Base-by-base conservation (phyloP, 352 stramenopile species). In the Globisporangium spiculum region DNA sequence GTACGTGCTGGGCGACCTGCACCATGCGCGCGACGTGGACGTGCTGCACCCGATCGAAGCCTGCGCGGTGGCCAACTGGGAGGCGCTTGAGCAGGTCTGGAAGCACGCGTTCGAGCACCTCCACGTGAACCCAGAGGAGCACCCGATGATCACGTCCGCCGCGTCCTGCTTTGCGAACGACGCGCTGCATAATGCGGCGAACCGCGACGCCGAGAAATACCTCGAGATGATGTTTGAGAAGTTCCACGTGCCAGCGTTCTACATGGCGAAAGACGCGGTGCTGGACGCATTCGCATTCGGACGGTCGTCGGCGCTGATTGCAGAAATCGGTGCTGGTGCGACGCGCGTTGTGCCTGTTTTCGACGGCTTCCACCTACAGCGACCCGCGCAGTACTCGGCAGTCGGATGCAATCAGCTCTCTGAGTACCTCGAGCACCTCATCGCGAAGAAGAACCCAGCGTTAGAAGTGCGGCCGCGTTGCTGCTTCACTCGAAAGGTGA, bases 201-300 rank as follows among this genome's bases (percentile, higher is more conserved):
- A 77, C 24, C 70, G 76, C n/a, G 88, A 94, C 66, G 73, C 77
- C 27, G 80, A 90, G 26, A 90, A 92, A 70, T 94, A 96, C 74
- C 71, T 93, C 68, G 86, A 97, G 76, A 84, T 98, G 70, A 96
- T 98, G 80, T 97, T 98, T 67, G 94, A 98, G 74, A 93, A 76
- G 60, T 97, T 98, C 67, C 74, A 88, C 48, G 82, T 92, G 24
- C 91, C 91, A 16, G 89, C 89, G 16, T 94, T 97, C 70, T 98
- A 97, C 75, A 86, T 97, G 72, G 89, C 91, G 22, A 94, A 96
- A 60, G 90, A 94, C 61, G 91, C 90, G 3, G 84, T 97, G 63
- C 78, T 98, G 24, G 90, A 96, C 59, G 90, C 94, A 0, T 98
- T 98, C 66, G 89, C 92, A 1, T 94, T 97, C 38, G 94, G 94